phyloP scores from a whole-genome alignment of 768 basidiomycete species.

The Hebeloma cylindrosporum region DNA sequence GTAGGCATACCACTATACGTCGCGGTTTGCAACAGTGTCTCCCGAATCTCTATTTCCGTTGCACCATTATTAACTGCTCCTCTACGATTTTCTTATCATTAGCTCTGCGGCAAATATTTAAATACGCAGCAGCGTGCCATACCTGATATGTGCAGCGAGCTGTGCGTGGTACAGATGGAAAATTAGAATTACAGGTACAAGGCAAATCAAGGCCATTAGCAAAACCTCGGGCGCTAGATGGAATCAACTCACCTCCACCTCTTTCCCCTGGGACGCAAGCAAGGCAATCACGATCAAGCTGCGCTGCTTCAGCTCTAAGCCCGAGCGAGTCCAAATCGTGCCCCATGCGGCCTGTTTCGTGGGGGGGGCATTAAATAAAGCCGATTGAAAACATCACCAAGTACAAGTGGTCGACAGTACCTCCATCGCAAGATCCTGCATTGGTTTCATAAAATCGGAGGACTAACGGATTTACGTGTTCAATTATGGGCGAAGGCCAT shows the following conservation, averaged over 20 bases:
- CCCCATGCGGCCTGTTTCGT: slow-evolving; percentile 41
- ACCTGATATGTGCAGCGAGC: slow-evolving; percentile 40
- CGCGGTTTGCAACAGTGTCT: slow-evolving; percentile 43
- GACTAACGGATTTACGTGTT: not conserved
- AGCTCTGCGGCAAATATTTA: not conserved
- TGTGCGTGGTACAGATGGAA: slow-evolving; percentile 10
- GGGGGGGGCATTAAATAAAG: not conserved
- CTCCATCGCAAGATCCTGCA: slow-evolving; percentile 47
- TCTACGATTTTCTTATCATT: slow-evolving; percentile 19
- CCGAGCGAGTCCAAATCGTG: slow-evolving; percentile 47
- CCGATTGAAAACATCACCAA: not conserved
- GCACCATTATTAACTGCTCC: slow-evolving; percentile 47
- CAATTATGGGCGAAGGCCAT: not conserved
- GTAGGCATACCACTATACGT: slow-evolving; percentile 44
- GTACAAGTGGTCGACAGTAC: slow-evolving; percentile 23
- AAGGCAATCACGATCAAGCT: slow-evolving; percentile 46
- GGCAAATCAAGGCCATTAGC: not conserved
- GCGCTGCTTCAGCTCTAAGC: slow-evolving; percentile 45
- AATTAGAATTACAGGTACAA: not conserved
- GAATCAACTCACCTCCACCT: slow-evolving; percentile 36
- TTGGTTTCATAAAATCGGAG: slow-evolving; percentile 47
- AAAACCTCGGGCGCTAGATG: not conserved
- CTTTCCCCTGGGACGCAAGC: slow-evolving; percentile 42
- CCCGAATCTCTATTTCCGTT: slow-evolving; percentile 42
- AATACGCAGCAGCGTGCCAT: not conserved